Evolutionary conservation across 2,329 filamentous ascomycete species (phyloP), one percentile per base, ranked within the genome.

Genomic region (Arthrobotrys sphaeroides): DNA sequence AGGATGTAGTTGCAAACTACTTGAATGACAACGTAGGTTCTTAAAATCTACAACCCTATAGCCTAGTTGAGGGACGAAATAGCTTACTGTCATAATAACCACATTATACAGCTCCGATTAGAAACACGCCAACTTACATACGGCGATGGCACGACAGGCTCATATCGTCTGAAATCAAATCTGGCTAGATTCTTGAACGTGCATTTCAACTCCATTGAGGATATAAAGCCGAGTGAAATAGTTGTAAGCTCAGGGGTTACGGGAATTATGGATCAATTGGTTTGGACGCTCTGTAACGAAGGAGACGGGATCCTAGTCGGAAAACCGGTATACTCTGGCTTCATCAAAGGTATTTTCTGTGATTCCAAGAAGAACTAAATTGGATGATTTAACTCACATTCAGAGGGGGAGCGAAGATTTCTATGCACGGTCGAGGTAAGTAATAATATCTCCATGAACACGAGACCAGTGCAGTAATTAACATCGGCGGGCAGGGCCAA

Each of bases 281-380:
- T 43, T 10, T 78, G 77, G 77, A 55, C 61, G 2, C 33, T 77
- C 1, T 66, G 64, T 18, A 64, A 78, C 47, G 64, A 68, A 22
- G 77, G 72, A 22, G 77, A 78, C 55, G 77, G 75, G 0, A 70
- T 78, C 16, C n/a, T 78, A 20, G 42, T 78, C 12, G 75, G 70
- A 10, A 62, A 53, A 16, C 77, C 77, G 2, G 53, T 77, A 31
- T 78, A 78, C 55, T 55, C 55, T 18, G 77, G 62, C 10, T 77
- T 78, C 49, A 18, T 26, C 5, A 42, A 60, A 38, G 72, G 68
- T 73, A 31, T 16, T 26, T 16, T 40, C 43, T 22, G 3, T 22
- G 18, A 47, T 26, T 5, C 22, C 45, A 20, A 5, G 16, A n/a
- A 31, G 18, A n/a, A n/a, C n/a, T n/a, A n/a, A n/a, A n/a, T n/a